Evolutionary conservation across 106 monocot genomes (phyloP), one percentile per base, ranked within the genome.

Genomic region (Ottelia alismoides): DNA sequence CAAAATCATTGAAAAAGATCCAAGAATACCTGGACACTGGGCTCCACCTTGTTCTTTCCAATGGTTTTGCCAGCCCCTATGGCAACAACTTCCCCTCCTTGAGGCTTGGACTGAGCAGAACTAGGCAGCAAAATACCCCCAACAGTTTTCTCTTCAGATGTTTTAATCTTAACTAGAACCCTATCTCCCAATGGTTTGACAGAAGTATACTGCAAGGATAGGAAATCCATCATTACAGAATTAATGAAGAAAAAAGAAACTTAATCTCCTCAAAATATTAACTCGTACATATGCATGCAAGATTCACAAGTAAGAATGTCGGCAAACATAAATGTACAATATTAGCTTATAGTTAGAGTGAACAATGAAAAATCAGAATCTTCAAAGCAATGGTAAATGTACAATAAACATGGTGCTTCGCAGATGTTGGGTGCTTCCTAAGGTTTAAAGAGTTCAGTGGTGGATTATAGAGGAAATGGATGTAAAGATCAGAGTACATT

Each of bases 61-160:
- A 80, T 45, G 18, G 69, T 80, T 70, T 58, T 80, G 12, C 90
- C 90, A 23, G 80, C 77, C 27, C 80, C 90, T 51, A 81, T 31
- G n/a, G 80, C 76, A 78, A 90, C 84, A 44, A 90, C 84, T 53
- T 84, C 84, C 44, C 90, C 90, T 30, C 72, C 72, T 64, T 84
- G 80, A 6, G 80, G 84, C 40, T 81, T 84, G 22, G 90, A 47
- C 69, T 84, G 80, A 45, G 73, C 73, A 32, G 72, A 27, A 25
- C 74, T 59, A 21, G 84, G 84, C 46, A 84, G 84, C 23, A 90
- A 64, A 67, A 90, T 84, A 2, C 84, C 80, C 12, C 84, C 90
- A 0, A 17, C 55, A 26, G 77, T 78, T 30, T 77, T 77, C 65
- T 78, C 84, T 45, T 80, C 90, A 3, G 66, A 75, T 23, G 60